Evolutionary conservation across 805 yeast species (phyloP), one percentile per base, ranked within the genome.

Genomic region (Komagataella pastoris): DNA sequence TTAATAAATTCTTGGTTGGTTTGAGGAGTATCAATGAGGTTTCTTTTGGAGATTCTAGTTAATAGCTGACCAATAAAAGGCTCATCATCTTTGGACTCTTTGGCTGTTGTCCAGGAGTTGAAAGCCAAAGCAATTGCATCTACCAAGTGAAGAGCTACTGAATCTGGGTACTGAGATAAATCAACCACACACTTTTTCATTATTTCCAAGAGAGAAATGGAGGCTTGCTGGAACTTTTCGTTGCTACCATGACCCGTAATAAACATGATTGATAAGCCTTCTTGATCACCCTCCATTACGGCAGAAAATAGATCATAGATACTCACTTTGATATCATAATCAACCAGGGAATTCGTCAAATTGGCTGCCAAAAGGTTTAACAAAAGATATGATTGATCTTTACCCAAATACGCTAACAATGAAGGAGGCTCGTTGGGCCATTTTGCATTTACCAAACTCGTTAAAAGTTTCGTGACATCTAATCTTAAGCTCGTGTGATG

Each of bases 351-450:
- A 55, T 76, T 78, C 24, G 76, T 74, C 58, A 89, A 68, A 57
- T 87, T 89, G 0, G 72, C 56, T 0, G 80, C 75, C 24, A 91
- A 63, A 1, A 83, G 74, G n/a, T 73, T 70, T 7, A 87, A 68
- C 24, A 91, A 70, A 3, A 78, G 65, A 24, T 73, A 74, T 0
- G 96, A 76, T 56, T 78, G 74, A 17, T 73, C 70, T n/a, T 75
- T 70, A 3, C 95, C 93, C 51, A 91, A 67, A 61, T 88, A 88
- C 0, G 97, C 85, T 45, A 91, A 70, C 49, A 91, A 67, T 0
- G 96, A 88, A 3, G 96, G 95, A 40, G 82, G 77, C 24, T 77
- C 80, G 3, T 68, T 67, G 6, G 71, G 70, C 83, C 86, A 80
- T 2, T 61, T 66, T 0, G 80, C 81, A 47, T 70, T 71, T 1